Conservation (phyloP, 179 eudicot species). For the Beta macrorhiza region DNA sequence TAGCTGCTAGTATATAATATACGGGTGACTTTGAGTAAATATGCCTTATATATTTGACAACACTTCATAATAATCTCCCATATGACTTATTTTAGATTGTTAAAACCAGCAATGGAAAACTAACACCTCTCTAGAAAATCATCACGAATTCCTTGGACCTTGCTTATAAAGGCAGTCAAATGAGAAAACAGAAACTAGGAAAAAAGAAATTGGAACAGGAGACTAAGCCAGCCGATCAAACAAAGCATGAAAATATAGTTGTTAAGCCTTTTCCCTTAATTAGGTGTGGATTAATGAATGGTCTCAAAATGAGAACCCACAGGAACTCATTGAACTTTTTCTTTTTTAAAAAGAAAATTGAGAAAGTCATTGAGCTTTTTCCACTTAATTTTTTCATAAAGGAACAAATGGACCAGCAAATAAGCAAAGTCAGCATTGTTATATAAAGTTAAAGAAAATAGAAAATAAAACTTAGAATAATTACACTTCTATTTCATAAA, state of each 20-base stretch:
- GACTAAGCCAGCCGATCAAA: not conserved
- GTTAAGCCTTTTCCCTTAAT: slow-evolving; percentile 19
- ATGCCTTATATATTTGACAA: no score
- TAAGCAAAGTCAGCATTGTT: slow-evolving; percentile 11
- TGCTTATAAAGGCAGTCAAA: slow-evolving; percentile 5
- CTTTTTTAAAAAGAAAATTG: not conserved
- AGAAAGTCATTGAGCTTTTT: slow-evolving; percentile 10
- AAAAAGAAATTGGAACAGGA: not conserved
- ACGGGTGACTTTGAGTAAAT: no score
- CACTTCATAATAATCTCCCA: no score
- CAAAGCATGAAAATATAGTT: slow-evolving; percentile 19
- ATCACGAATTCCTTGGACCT: not conserved
- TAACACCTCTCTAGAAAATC: no score
- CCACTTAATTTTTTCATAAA: not conserved
- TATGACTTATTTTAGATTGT: no score
- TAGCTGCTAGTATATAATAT: no score
- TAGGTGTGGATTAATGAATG: slow-evolving; percentile 10
- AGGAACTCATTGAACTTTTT: not conserved
- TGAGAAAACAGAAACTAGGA: not conserved
- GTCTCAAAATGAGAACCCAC: not conserved
- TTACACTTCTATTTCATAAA: not conserved
- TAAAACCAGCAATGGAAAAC: no score
- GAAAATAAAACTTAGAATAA: not conserved
- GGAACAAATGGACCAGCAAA: not conserved
- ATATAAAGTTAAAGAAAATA: no score